These are phyloP conservation scores for Colletotrichum neosansevieriae DNA, from an alignment of 2,329 filamentous ascomycete species.

Conservation along the genomic window DNA sequence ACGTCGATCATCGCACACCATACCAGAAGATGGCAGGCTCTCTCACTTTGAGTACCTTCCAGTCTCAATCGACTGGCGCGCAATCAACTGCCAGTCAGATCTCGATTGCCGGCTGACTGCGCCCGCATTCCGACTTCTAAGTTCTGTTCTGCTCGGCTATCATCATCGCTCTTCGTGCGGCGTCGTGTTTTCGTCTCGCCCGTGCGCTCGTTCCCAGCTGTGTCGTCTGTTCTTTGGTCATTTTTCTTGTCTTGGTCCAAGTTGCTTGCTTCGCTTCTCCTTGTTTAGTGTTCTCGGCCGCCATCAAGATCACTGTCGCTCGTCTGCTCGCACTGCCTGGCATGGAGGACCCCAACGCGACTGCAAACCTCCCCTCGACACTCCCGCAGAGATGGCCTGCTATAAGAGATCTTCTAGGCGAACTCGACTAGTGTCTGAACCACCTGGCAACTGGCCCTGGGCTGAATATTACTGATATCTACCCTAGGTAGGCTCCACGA, in stretches of 20 bases:
- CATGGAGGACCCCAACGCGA: not conserved
- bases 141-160: not conserved
- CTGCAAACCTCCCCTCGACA: not conserved
- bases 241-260: not conserved
- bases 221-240: not conserved
- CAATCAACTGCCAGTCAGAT: not conserved
- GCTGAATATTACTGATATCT: not conserved
- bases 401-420: not conserved
- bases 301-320: not conserved
- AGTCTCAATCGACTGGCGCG: not conserved
- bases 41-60: not conserved
- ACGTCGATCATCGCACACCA: not conserved
- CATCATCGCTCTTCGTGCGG: not conserved
- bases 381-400: not conserved
- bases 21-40: not conserved
- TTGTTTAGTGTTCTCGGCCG: not conserved
- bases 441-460: not conserved
- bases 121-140: not conserved
- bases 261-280: not conserved
- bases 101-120: not conserved
- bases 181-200: not conserved
- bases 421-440: not conserved
- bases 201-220: not conserved
- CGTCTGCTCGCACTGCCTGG: not conserved
- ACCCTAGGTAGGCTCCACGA: not conserved